These are phyloP conservation scores for Trichoderma sp. DNA, from an alignment of 2,329 filamentous ascomycete genomes.

Conservation along the genomic window DNA sequence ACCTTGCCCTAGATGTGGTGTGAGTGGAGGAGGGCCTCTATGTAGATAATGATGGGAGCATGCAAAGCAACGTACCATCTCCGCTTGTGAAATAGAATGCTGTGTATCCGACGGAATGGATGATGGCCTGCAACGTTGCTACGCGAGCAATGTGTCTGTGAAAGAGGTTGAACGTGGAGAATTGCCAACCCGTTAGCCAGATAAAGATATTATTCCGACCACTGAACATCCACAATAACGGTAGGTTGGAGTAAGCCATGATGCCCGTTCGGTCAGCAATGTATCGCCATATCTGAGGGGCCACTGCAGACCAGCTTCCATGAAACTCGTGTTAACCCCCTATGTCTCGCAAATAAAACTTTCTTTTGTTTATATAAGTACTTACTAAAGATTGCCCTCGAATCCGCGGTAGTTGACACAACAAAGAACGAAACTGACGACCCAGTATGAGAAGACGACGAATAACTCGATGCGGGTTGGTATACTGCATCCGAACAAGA, in stretches of 20 bases:
- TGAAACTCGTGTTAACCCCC: not conserved
- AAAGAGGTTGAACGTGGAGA: constrained; percentile 59
- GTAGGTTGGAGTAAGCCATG: not conserved
- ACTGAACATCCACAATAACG: constrained; percentile 6
- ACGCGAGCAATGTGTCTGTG: constrained; percentile 60
- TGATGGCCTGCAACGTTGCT: constrained; percentile 53
- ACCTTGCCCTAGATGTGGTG: not conserved
- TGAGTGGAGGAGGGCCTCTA: constrained; percentile 1
- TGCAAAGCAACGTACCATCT: not conserved
- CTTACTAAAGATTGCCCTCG: constrained; percentile 7
- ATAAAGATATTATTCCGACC: constrained; percentile 48
- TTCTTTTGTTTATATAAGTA: not conserved
- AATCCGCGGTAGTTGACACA: constrained; percentile 1
- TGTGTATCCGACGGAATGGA: constrained; percentile 40
- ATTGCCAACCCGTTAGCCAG: constrained; percentile 62
- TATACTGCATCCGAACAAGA: constrained; percentile 8
- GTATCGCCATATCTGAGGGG: constrained; percentile 6
- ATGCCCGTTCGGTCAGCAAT: not conserved
- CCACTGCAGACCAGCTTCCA: not conserved
- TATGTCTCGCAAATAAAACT: not conserved
- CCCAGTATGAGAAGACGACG: not conserved
- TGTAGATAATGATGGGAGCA: not conserved
- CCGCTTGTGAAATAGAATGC: constrained; percentile 19
- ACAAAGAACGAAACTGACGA: constrained; percentile 5
- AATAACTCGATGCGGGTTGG: not conserved